Evolutionary conservation across 345 rosid genomes (phyloP).

Genomic region (Murraya koenigii): DNA sequence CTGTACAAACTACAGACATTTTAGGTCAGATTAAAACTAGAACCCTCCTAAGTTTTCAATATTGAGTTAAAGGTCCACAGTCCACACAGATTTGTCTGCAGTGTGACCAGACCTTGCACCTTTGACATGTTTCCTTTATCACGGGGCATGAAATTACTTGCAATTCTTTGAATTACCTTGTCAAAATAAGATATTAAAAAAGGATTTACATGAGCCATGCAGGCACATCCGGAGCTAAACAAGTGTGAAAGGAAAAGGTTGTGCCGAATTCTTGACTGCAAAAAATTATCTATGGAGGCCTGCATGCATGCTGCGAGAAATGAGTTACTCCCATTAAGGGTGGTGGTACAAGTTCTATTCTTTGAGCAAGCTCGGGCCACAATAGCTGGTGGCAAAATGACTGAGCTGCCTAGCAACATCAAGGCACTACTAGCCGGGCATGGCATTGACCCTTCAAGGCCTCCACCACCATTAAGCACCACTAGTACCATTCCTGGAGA

Average conservation of each 20-base stretch:
- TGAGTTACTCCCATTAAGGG: slow-evolving; percentile 83
- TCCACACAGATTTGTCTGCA: neutral
- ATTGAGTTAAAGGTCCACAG: neutral
- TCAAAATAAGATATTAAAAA: neutral
- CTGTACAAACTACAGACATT: neutral
- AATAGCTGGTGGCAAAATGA: slow-evolving; percentile 58
- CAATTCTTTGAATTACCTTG: neutral
- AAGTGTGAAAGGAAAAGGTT: slow-evolving; percentile 82
- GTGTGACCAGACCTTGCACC: neutral
- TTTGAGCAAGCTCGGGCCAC: slow-evolving; percentile 92
- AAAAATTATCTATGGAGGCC: slow-evolving; percentile 87
- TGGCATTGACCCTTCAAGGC: slow-evolving; percentile 71
- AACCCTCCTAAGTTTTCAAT: neutral
- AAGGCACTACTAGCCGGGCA: slow-evolving; percentile 81
- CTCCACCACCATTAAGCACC: slow-evolving; percentile 61
- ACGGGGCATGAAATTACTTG: neutral
- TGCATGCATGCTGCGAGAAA: slow-evolving; percentile 99
- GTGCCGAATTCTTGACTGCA: slow-evolving; percentile 87
- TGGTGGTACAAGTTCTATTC: slow-evolving; percentile 95
- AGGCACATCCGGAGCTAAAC: slow-evolving; percentile 82
- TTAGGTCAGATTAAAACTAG: neutral
- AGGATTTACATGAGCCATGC: neutral
- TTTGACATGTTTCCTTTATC: neutral
- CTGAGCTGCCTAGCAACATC: slow-evolving; percentile 77
- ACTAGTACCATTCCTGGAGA: slow-evolving; percentile 61